Evolutionary conservation across 768 basidiomycete genomes (phyloP).

Genomic region (Leccinum truebloodii): DNA sequence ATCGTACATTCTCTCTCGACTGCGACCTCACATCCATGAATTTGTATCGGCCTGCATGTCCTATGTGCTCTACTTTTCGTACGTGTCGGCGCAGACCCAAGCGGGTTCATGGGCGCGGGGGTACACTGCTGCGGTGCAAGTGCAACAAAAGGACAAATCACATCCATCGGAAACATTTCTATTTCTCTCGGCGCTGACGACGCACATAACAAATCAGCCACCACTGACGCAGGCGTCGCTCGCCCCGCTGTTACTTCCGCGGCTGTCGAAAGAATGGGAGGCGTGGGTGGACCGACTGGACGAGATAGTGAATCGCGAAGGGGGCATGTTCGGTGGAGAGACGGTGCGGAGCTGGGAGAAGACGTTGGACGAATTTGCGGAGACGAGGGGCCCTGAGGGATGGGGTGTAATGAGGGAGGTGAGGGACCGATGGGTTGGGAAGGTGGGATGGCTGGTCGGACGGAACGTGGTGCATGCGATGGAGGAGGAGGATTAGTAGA

Average conservation of each 20-base stretch:
- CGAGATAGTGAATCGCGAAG: slow-evolving; percentile 65
- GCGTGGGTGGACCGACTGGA: slow-evolving; percentile 76
- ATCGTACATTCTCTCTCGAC: slow-evolving; percentile 72
- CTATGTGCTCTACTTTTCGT: slow-evolving; percentile 86
- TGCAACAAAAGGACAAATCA: slow-evolving; percentile 60
- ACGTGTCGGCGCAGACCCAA: slow-evolving; percentile 36
- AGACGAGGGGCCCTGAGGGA: slow-evolving; percentile 45
- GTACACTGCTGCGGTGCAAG: slow-evolving; percentile 46
- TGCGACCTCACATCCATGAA: slow-evolving; percentile 73
- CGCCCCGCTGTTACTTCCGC: slow-evolving; percentile 57
- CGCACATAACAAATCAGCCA: slow-evolving; percentile 68
- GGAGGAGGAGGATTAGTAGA: slow-evolving; percentile 29
- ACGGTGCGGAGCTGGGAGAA: slow-evolving; percentile 69
- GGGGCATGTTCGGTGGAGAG: slow-evolving; percentile 79
- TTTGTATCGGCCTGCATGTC: slow-evolving; percentile 77
- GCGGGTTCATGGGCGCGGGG: slow-evolving; percentile 36
- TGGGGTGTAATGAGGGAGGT: slow-evolving; percentile 44
- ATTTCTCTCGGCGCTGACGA: slow-evolving; percentile 68
- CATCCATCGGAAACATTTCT: slow-evolving; percentile 75
- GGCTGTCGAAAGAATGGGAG: slow-evolving; percentile 73
- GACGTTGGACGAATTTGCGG: slow-evolving; percentile 65
- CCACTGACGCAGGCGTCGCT: slow-evolving; percentile 62
- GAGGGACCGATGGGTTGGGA: slow-evolving; percentile 67
- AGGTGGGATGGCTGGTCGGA: slow-evolving; percentile 80
- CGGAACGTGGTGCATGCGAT: slow-evolving; percentile 32